Evolutionary conservation across 1,284 basidiomycete genomes (phyloP), one percentile per base, ranked within the genome.

Genomic region (Boletus austroedulis): DNA sequence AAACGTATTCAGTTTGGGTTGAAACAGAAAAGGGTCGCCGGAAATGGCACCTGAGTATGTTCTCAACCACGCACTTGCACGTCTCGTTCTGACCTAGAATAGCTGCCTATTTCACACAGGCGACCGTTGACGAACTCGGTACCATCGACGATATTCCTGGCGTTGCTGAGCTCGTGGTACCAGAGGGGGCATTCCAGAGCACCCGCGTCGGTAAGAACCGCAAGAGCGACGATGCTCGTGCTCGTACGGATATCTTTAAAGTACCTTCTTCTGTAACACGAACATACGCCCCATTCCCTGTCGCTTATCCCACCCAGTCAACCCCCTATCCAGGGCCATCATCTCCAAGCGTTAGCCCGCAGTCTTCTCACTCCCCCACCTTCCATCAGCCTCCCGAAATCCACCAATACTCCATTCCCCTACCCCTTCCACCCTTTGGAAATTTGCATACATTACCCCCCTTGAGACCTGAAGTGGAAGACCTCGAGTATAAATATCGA

Each of bases 101-200:
- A 90, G 88, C 87, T 65, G 87, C 89, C 6, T 90, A 90, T 72
- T 90, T 89, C 69, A 89, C 88, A 21, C 87, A 89, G 64, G 76
- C 79, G 9, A 86, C 86, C 7, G 82, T 88, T 28, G 84, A 88
- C 67, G 76, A 80, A 46, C 76, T 90, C 40, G 78, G 78, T 43
- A 87, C 86, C 4, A 79, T 90, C 49, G 85, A 89, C 62, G 82
- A 86, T 64, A 75, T 85, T 64, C 76, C 77, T 14, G 74, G 75
- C 21, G 76, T 89, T 23, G 76, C 78, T 38, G 77, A 80, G 53
- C 75, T 89, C 28, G 72, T 73, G 12, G 80, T 88, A 2, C 85
- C 87, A 0, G 76, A 82, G 6, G 84, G 82, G 29, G 72, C 83
- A 46, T 90, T 89, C 70, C 82, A 80, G 64, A 87, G 84, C 66